These are phyloP conservation scores for Bondarzewia mesenterica DNA, from an alignment of 1,284 basidiomycete genomes.

Conservation along the genomic window DNA sequence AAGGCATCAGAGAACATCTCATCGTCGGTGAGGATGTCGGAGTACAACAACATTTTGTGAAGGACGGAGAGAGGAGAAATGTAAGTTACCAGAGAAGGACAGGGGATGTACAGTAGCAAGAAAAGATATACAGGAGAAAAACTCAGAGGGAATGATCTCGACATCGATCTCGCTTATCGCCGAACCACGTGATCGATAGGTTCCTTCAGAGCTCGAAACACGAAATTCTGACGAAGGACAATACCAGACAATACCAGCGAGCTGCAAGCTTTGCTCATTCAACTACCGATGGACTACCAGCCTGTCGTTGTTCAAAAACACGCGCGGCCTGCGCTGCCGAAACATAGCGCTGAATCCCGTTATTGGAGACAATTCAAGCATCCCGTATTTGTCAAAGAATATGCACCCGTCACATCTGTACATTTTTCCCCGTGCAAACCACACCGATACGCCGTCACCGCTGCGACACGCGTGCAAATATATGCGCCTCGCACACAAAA, in stretches of 20 bases:
- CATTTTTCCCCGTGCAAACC: constrained; percentile 84
- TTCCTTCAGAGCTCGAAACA: not conserved
- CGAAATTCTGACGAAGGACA: too few relatives aligned
- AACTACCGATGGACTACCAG: constrained; percentile 58
- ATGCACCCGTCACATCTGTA: constrained; percentile 86
- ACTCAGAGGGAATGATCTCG: constrained; percentile 10
- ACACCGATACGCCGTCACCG: constrained; percentile 92
- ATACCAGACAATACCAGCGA: not conserved
- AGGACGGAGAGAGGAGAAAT: constrained; percentile 12
- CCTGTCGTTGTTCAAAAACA: constrained; percentile 61
- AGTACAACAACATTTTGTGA: constrained; percentile 72
- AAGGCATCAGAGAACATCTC: constrained; percentile 97
- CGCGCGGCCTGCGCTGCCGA: constrained; percentile 46
- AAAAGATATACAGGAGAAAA: constrained; percentile 20
- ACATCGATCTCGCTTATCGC: constrained; percentile 9
- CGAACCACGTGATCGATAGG: constrained; percentile 10
- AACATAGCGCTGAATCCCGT: constrained; percentile 63
- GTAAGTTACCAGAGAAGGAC: too few relatives aligned
- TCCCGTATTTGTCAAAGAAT: constrained; percentile 90
- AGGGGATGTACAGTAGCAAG: constrained; percentile 15
- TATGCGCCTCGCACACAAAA: constrained; percentile 95
- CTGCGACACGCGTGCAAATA: constrained; percentile 90
- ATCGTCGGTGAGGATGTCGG: constrained; percentile 71
- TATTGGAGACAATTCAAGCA: constrained; percentile 80
- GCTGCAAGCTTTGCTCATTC: not conserved